These are phyloP conservation scores for Cladosporium sp. DNA, from an alignment of 2,329 filamentous ascomycete species.

Conservation along the genomic window DNA sequence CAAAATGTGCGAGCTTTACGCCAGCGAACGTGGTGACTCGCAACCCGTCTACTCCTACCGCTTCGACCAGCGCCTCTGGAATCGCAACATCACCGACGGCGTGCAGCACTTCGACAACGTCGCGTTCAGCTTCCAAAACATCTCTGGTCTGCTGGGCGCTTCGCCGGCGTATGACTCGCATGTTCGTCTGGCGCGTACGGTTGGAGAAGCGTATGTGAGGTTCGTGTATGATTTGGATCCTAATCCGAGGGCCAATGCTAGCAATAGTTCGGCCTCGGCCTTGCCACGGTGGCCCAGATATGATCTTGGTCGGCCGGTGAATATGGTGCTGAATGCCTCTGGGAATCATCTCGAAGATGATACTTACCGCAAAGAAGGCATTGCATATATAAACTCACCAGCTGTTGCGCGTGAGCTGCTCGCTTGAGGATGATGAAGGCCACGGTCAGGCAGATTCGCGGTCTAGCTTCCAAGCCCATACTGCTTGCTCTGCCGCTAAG, in stretches of 20 bases:
- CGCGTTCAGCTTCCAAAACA: conserved; percentile 55
- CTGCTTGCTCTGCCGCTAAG: background rate
- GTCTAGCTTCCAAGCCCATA: no score
- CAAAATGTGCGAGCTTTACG: conserved; percentile 47
- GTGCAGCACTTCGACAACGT: conserved; percentile 53
- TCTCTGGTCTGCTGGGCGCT: conserved; percentile 49
- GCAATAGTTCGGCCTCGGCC: conserved; percentile 23
- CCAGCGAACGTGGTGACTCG: conserved; percentile 32
- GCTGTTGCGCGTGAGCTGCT: conserved; percentile 5
- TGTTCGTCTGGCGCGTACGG: conserved; percentile 36
- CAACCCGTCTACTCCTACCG: conserved; percentile 49
- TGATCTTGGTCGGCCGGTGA: conserved; percentile 40
- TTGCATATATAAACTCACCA: conserved; percentile 44
- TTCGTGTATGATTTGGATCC: conserved; percentile 49
- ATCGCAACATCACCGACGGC: conserved; percentile 42
- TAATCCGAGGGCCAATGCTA: conserved; percentile 35
- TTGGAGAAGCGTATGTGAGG: conserved; percentile 46
- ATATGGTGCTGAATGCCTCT: conserved; percentile 50
- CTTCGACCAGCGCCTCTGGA: conserved; percentile 51
- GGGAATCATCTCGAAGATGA: conserved; percentile 49
- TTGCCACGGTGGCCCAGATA: conserved; percentile 48
- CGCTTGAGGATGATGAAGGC: conserved; percentile 6
- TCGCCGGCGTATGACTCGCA: conserved; percentile 43
- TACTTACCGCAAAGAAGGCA: conserved; percentile 50
- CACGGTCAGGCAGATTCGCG: no score